Evolutionary conservation across 2,329 filamentous ascomycete genomes (phyloP).

Genomic region (Colletotrichum theobromicola): DNA sequence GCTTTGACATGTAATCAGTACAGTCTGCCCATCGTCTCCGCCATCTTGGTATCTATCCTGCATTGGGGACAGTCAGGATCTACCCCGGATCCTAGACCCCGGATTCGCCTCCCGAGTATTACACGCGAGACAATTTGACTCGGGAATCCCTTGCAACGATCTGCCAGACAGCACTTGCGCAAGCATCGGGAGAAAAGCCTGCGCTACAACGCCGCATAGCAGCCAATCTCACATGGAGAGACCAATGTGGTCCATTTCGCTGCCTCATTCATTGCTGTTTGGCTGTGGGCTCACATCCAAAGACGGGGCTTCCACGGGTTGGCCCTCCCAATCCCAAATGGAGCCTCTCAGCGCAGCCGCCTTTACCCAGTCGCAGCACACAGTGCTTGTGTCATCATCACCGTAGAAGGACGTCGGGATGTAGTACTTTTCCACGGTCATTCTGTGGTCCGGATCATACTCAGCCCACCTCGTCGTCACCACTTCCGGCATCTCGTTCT

Average conservation of each 20-base stretch:
- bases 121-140: background rate
- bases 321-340: constrained; percentile 39
- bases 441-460: constrained; percentile 37
- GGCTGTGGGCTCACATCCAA: background rate
- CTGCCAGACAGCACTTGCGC: background rate
- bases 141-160: background rate
- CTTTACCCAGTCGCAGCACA: constrained; percentile 47
- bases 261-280: background rate
- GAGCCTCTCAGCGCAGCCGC: constrained; percentile 44
- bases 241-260: background rate
- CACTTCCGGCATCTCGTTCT: constrained; percentile 23
- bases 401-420: constrained; percentile 44
- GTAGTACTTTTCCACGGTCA: constrained; percentile 43
- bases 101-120: background rate
- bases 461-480: constrained; percentile 35
- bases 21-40: background rate
- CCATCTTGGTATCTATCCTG: background rate
- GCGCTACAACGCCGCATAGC: background rate
- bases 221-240: background rate
- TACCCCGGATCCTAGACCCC: background rate
- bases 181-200: background rate
- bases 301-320: background rate
- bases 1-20: background rate
- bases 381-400: constrained; percentile 37
- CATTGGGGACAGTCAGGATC: background rate